Conservation (phyloP, 257 asterid genomes). For the Gentiana straminea region DNA sequence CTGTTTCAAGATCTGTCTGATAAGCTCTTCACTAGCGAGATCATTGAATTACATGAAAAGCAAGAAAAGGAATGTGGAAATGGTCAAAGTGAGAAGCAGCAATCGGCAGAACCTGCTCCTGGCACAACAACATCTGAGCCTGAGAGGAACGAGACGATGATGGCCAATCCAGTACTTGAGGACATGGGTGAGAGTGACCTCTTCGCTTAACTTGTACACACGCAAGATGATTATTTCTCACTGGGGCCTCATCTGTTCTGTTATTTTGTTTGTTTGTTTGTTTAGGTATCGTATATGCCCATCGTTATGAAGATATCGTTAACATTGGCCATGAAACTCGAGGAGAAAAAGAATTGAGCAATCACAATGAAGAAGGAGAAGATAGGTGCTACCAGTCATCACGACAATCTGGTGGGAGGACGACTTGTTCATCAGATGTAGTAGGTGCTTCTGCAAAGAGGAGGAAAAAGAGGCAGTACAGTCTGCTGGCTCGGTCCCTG, state of each 20-base stretch:
- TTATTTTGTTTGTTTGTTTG: not conserved
- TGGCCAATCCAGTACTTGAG: slow-evolving; percentile 30
- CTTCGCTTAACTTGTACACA: not conserved
- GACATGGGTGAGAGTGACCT: slow-evolving; percentile 56
- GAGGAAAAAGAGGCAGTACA: slow-evolving; percentile 39
- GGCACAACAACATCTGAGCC: slow-evolving; percentile 12
- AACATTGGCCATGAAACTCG: slow-evolving; percentile 33
- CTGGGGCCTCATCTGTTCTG: not conserved
- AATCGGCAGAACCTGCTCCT: slow-evolving; percentile 23
- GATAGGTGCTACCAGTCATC: slow-evolving; percentile 9
- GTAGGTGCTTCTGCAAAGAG: slow-evolving; percentile 18
- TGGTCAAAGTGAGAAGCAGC: slow-evolving; percentile 15
- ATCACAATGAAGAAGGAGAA: slow-evolving; percentile 13
- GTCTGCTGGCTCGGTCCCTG: slow-evolving; percentile 52
- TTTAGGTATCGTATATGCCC: slow-evolving; percentile 79
- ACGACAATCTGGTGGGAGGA: slow-evolving; percentile 16
- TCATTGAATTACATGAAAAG: slow-evolving; percentile 50
- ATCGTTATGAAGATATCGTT: slow-evolving; percentile 81
- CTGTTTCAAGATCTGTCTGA: slow-evolving; percentile 81
- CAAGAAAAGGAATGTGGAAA: slow-evolving; percentile 22
- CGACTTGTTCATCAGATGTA: slow-evolving; percentile 6
- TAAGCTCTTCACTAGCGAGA: slow-evolving; percentile 86
- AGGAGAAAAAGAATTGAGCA: slow-evolving; percentile 13
- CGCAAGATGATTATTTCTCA: not conserved
- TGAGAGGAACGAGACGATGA: slow-evolving; percentile 11